Percentiles rank a stretch among this genome's conserved stretches.
Conservation (phyloP, 1,139 yeast species). For the Debaryomycetaceae sp. region DNA sequence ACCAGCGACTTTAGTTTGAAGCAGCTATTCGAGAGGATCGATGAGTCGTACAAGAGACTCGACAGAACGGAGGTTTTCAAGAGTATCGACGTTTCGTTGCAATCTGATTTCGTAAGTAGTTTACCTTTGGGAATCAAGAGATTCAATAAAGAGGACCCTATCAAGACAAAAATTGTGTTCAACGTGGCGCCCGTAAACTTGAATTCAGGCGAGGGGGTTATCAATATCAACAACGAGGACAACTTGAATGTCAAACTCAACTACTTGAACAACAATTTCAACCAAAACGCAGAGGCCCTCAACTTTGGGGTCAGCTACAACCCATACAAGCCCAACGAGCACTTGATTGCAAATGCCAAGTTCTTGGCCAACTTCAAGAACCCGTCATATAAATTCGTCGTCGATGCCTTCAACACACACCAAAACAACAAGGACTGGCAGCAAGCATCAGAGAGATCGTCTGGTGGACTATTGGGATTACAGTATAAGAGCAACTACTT, state of each 20-base stretch:
- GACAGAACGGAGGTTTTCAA: constrained; percentile 45
- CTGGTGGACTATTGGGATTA: constrained; percentile 46
- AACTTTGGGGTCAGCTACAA: constrained; percentile 41
- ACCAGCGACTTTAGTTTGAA: constrained; percentile 45
- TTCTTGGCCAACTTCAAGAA: constrained; percentile 36
- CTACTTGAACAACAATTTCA: constrained; percentile 42
- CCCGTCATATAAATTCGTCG: constrained; percentile 37
- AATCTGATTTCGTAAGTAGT: constrained; percentile 30
- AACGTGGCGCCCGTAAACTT: constrained; percentile 33
- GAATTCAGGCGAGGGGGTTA: constrained; percentile 33
- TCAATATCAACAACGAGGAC: constrained; percentile 40
- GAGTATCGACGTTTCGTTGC: constrained; percentile 28
- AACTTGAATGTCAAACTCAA: constrained; percentile 36
- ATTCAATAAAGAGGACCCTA: constrained; percentile 35
- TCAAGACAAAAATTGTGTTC: constrained; percentile 37
- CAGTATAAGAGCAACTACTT: constrained; percentile 21
- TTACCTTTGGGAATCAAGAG: constrained; percentile 20
- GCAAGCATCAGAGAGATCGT: constrained; percentile 27
- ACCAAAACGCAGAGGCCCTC: constrained; percentile 42
- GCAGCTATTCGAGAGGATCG: constrained; percentile 31
- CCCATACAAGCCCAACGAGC: constrained; percentile 47
- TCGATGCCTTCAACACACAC: constrained; percentile 33
- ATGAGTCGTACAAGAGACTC: constrained; percentile 25
- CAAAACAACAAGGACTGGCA: constrained; percentile 43
- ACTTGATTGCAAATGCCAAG: constrained; percentile 32